Base-by-base conservation (phyloP, 495 filamentous ascomycete species). In the Hyaloscypha bicolor region DNA sequence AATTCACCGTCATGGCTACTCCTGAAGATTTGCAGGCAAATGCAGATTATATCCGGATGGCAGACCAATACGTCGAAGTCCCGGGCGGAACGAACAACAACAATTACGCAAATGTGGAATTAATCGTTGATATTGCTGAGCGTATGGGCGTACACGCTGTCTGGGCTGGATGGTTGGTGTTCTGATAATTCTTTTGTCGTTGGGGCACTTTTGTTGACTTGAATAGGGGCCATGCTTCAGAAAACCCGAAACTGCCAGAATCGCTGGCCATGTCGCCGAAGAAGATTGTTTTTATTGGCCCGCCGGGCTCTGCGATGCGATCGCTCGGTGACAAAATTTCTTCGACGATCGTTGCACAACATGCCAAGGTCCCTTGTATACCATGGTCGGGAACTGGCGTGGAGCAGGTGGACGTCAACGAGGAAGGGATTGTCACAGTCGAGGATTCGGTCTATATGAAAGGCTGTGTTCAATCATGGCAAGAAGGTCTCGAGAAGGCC, bases 11-110 rank as follows among this genome's bases (percentile, higher is more conserved):
- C 68, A 99, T 99, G 95, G 95, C 95, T 69, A 99, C 95, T 53
- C 95, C 95, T n/a, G 95, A 99, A 80, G 95, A 99, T 90, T 80
- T 99, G 71, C 86, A 88, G 75, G 95, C 94, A 67, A 99, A 99
- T 78, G 96, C 95, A 60, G 95, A 99, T 80, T 99, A 99, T 78
- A 99, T 99, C 76, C 87, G 95, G 71, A 97, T 99, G 96, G 95
- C 95, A 2, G 95, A 99, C 77, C 92, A 97, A 85, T 99, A 99
- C 76, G 95, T 98, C 67, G 95, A 99, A 82, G 93, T 96, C 58
- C 95, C 95, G n/a, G 95, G 95, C 72, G 95, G 95, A 73, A 99
- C 96, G 55, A 99, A 99, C 82, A 99, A 99, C 85, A 97, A 99
- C 88, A 99, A 99, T 81, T 99, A 99, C 77, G 95, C 95, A 76